A percentile compares a stretch with the other conserved stretches of the same genome.
phyloP scores from a whole-genome alignment of 2,329 filamentous ascomycete species.

The Fusarium staphyleae region DNA sequence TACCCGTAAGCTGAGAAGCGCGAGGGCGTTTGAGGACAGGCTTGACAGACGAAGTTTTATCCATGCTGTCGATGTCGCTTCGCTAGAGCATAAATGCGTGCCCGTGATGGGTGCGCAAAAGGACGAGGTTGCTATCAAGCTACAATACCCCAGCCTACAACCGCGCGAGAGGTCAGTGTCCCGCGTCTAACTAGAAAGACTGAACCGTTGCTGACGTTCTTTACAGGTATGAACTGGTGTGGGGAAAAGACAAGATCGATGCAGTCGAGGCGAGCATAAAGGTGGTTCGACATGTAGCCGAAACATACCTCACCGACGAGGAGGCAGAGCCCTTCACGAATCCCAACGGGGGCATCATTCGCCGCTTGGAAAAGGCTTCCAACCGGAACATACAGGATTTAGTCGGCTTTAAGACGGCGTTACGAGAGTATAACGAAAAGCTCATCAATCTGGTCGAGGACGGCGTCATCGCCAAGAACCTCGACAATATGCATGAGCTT shows the following conservation, averaged over 20 bases:
- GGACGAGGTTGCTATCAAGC: slow-evolving; percentile 66
- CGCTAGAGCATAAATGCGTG: slow-evolving; percentile 57
- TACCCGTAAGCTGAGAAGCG: slow-evolving; percentile 56
- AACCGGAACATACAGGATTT: slow-evolving; percentile 69
- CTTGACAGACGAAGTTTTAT: slow-evolving; percentile 57
- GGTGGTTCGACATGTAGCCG: slow-evolving; percentile 72
- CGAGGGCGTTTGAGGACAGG: slow-evolving; percentile 54
- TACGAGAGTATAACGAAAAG: slow-evolving; percentile 79
- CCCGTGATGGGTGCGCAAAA: slow-evolving; percentile 57
- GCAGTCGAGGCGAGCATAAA: slow-evolving; percentile 76
- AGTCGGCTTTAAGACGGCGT: slow-evolving; percentile 73
- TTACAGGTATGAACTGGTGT: slow-evolving; percentile 67
- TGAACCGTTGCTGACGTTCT: slow-evolving; percentile 30
- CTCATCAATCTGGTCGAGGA: slow-evolving; percentile 71
- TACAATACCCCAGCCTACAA: slow-evolving; percentile 85
- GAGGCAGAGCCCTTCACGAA: slow-evolving; percentile 73
- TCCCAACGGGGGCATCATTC: slow-evolving; percentile 75
- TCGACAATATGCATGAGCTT: slow-evolving; percentile 73
- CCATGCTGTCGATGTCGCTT: slow-evolving; percentile 65
- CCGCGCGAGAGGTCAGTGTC: slow-evolving; percentile 68
- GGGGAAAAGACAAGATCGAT: slow-evolving; percentile 80
- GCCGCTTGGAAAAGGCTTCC: slow-evolving; percentile 77
- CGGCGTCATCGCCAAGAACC: slow-evolving; percentile 74
- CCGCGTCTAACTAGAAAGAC: not conserved
- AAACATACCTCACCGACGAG: slow-evolving; percentile 78